Conservation (phyloP, 2,329 filamentous ascomycete species). For the Fusarium metavorans region DNA sequence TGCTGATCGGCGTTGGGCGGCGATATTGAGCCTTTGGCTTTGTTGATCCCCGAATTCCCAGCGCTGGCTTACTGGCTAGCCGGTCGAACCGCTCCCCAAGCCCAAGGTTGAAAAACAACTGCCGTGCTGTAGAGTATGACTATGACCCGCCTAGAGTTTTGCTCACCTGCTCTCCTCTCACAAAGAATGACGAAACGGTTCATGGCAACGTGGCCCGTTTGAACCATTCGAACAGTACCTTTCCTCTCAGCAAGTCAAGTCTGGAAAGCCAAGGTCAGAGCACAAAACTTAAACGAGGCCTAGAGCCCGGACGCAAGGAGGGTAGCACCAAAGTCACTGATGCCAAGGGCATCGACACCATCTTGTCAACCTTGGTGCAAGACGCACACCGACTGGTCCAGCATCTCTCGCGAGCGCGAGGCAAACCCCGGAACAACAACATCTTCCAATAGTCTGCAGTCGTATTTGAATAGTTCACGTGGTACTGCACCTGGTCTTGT, state of each 20-base stretch:
- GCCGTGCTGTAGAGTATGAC: slow-evolving; percentile 5
- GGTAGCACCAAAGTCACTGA: slow-evolving; percentile 19
- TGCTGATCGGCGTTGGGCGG: slow-evolving; percentile 27
- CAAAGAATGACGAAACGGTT: not conserved
- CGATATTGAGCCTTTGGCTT: slow-evolving; percentile 16
- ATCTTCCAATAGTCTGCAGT: not conserved
- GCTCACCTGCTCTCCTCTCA: not conserved
- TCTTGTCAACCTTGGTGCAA: slow-evolving; percentile 19
- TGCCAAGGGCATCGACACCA: slow-evolving; percentile 35
- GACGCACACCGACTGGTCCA: slow-evolving; percentile 3
- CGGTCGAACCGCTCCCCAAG: not conserved
- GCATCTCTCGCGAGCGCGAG: slow-evolving; percentile 20
- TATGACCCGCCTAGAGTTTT: not conserved
- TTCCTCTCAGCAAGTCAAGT: not conserved
- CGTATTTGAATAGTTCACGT: slow-evolving; percentile 23
- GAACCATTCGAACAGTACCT: not conserved
- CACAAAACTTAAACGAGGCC: slow-evolving; percentile 28
- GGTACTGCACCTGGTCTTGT: slow-evolving; percentile 13
- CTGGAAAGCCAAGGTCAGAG: slow-evolving; percentile 24
- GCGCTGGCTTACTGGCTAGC: slow-evolving; percentile 11
- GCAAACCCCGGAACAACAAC: slow-evolving; percentile 11
- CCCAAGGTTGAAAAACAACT: slow-evolving; percentile 20
- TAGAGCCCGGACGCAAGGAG: slow-evolving; percentile 21
- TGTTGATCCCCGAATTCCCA: slow-evolving; percentile 23
- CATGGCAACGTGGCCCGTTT: slow-evolving; percentile 8